These are phyloP conservation scores for Epichloe brachyelytri DNA, from an alignment of 2,329 filamentous ascomycete genomes.

Conservation along the genomic window DNA sequence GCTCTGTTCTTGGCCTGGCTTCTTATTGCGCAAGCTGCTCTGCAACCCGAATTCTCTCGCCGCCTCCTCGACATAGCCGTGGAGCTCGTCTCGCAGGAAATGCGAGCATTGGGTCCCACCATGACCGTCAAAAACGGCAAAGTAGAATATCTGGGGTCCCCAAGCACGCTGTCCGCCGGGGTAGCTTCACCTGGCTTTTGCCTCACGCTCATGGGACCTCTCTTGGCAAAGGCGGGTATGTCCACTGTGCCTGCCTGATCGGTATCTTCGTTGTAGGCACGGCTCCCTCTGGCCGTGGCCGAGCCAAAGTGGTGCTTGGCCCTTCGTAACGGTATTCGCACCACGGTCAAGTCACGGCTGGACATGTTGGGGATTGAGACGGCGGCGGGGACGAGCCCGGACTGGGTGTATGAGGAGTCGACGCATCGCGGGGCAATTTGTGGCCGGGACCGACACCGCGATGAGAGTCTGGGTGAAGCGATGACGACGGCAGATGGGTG, in stretches of 20 bases:
- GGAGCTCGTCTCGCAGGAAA: slow-evolving; percentile 72
- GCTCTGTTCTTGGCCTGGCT: slow-evolving; percentile 13
- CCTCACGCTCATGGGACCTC: slow-evolving; percentile 53
- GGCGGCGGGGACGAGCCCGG: slow-evolving; percentile 42
- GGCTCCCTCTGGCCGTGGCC: slow-evolving; percentile 63
- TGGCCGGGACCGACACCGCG: slow-evolving; percentile 54
- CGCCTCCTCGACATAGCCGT: slow-evolving; percentile 77
- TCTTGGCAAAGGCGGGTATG: slow-evolving; percentile 82
- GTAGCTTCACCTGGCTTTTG: slow-evolving; percentile 46
- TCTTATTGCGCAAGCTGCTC: slow-evolving; percentile 52
- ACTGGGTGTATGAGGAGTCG: slow-evolving; percentile 57
- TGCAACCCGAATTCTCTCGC: slow-evolving; percentile 63
- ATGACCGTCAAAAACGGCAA: slow-evolving; percentile 92
- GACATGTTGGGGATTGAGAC: slow-evolving; percentile 47
- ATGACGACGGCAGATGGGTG: slow-evolving; percentile 86
- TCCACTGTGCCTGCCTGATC: slow-evolving; percentile 91
- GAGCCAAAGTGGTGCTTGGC: slow-evolving; percentile 95
- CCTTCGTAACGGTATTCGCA: slow-evolving; percentile 82
- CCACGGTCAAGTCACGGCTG: slow-evolving; percentile 73
- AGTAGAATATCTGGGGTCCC: slow-evolving; percentile 95
- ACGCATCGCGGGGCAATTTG: slow-evolving; percentile 75
- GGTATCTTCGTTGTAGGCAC: slow-evolving; percentile 85
- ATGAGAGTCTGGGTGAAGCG: slow-evolving; percentile 75
- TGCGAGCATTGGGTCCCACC: slow-evolving; percentile 80
- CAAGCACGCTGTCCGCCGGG: slow-evolving; percentile 62